A percentile compares a stretch with the other conserved stretches of the same genome.
Evolutionary conservation across 805 yeast species (phyloP).

Genomic region (Cyberlindnera mrakii): DNA sequence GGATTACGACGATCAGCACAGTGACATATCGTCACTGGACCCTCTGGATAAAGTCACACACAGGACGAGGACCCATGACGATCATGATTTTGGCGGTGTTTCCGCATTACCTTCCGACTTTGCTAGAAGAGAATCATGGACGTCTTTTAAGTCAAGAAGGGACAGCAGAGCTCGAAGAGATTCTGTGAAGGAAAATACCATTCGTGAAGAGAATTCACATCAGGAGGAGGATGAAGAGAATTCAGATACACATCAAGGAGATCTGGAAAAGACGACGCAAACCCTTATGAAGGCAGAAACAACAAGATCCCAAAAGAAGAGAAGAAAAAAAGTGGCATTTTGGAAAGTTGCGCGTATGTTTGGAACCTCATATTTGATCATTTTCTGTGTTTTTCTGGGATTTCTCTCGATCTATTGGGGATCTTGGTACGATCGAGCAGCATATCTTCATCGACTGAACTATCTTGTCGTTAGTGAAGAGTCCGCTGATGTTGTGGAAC

Average conservation of each 20-base stretch:
- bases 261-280: not conserved
- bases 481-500: conserved; percentile 2
- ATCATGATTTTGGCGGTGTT: conserved; percentile 9
- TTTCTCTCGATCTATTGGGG: conserved; percentile 28
- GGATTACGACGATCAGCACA: not conserved
- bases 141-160: not conserved
- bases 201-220: too few species aligned
- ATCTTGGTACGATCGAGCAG: conserved; percentile 17
- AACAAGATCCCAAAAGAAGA: conserved; percentile 10
- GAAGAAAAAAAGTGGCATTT: conserved; percentile 5
- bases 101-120: conserved; percentile 6
- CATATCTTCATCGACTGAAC: conserved; percentile 10
- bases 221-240: too few species aligned
- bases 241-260: conserved; percentile 4
- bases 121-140: conserved; percentile 4
- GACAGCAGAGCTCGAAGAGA: too few species aligned
- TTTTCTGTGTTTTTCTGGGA: conserved; percentile 20
- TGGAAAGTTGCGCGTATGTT: conserved; percentile 13
- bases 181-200: too few species aligned
- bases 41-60: conserved; percentile 9
- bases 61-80: conserved; percentile 7
- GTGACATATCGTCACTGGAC: conserved; percentile 1
- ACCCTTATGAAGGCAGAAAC: conserved; percentile 6
- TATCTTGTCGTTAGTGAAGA: conserved; percentile 21
- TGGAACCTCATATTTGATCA: conserved; percentile 9